Evolutionary conservation across 768 basidiomycete genomes (phyloP), one percentile per base, ranked within the genome.

Genomic region (Lactifluus echinatus): DNA sequence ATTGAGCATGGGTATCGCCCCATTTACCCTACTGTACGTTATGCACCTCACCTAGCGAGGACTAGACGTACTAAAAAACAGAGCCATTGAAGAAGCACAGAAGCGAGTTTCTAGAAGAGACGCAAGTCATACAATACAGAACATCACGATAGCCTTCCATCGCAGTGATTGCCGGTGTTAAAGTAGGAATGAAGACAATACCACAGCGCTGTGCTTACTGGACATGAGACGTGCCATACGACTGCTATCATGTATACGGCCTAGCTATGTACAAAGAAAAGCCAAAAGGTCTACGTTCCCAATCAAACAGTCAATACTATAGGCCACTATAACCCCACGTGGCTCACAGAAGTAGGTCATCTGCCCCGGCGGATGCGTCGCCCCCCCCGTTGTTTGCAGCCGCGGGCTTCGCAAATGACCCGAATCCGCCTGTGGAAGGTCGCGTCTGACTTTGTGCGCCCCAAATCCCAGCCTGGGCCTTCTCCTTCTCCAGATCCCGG

Each of bases 401-500:
- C 40, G 64, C n/a, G 39, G 61, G 42, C 45, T 65, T 65, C 12
- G 59, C 65, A 31, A 69, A 69, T 11, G 69, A 62, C 2, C 68
- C 69, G 33, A 70, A 69, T 8, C 59, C 66, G 5, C 64, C 51
- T 34, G 66, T 64, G n/a, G 63, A 58, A 3, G 67, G 62, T 48
- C 63, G 66, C 6, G 8, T 26, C 28, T 52, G 53, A 19, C 47
- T 53, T 40, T 63, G 63, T 2, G 66, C 56, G 4, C 87, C 89
- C 93, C 93, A 96, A 33, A 96, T 79, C 10, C 81, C 81, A 21
- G 85, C 83, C 67, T 79, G 80, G 2, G 84, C 79, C 74, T 93
- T 93, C 74, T 95, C 93, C 72, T 82, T 84, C 73, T 91, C 88
- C 62, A 96, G 68, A 66, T 92, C 93, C 70, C 87, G 87, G 66